phyloP scores from a whole-genome alignment of 768 basidiomycete genomes.

The Chalciporus sphaerocephalus region DNA sequence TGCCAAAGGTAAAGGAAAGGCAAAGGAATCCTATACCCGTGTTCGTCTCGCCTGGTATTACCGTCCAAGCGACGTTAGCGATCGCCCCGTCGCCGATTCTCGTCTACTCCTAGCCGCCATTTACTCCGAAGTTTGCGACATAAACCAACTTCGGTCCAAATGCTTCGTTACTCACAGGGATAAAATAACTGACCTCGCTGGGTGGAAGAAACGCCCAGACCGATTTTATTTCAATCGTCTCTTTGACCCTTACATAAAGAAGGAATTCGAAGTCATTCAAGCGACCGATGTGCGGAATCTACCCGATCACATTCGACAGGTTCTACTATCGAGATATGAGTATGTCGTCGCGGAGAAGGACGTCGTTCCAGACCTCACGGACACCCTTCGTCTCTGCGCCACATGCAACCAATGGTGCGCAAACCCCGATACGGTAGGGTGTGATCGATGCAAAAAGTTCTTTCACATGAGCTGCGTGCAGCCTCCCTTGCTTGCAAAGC shows the following conservation, averaged over 20 bases:
- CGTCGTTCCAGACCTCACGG: constrained; percentile 84
- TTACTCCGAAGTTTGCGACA: constrained; percentile 93
- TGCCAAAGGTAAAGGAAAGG: constrained; percentile 60
- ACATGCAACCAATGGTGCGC: constrained; percentile 88
- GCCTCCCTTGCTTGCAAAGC: constrained; percentile 86
- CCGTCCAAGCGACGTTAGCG: constrained; percentile 92
- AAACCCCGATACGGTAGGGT: constrained; percentile 79
- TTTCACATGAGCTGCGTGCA: constrained; percentile 96
- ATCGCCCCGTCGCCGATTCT: constrained; percentile 85
- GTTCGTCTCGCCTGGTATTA: constrained; percentile 96
- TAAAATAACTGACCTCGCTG: constrained; percentile 88
- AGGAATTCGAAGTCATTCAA: constrained; percentile 94
- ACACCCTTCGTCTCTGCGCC: constrained; percentile 77
- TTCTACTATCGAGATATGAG: constrained; percentile 80
- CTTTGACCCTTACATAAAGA: constrained; percentile 97
- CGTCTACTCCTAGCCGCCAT: constrained; percentile 92
- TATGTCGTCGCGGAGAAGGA: constrained; percentile 95
- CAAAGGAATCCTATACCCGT: constrained; percentile 69
- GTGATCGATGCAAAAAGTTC: constrained; percentile 86
- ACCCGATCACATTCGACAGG: constrained; percentile 74
- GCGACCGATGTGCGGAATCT: constrained; percentile 83
- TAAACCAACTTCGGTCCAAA: constrained; percentile 86
- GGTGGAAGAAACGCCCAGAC: constrained; percentile 92
- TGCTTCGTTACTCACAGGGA: constrained; percentile 95
- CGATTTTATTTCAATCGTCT: constrained; percentile 94